Conservation (phyloP, 2,329 filamentous ascomycete species). For the Macrophomina phaseolina region DNA sequence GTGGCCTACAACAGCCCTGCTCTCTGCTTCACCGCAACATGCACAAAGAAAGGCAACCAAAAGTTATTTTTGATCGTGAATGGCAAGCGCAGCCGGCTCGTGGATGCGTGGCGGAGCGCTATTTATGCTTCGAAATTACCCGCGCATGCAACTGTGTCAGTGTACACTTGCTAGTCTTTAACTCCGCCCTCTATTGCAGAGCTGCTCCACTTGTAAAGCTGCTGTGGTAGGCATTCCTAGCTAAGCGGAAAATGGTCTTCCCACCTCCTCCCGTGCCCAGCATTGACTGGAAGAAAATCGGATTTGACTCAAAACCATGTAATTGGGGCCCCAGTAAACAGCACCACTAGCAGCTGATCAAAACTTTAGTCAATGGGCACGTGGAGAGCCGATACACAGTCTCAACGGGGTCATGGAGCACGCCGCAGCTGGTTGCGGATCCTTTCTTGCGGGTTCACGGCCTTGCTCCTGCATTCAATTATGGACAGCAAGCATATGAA, state of each 20-base stretch:
- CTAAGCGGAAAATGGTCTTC: slow-evolving; percentile 28
- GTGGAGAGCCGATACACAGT: slow-evolving; percentile 31
- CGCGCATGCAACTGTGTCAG: not conserved
- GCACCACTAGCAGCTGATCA: not conserved
- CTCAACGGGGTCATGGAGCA: slow-evolving; percentile 30
- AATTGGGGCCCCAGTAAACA: not conserved
- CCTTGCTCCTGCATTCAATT: slow-evolving; percentile 34
- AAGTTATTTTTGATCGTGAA: slow-evolving; percentile 4
- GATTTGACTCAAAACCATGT: slow-evolving; percentile 26
- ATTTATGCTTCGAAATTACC: not conserved
- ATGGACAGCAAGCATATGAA: slow-evolving; percentile 23
- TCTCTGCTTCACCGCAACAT: not conserved
- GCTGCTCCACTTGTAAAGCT: not conserved
- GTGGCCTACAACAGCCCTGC: not conserved
- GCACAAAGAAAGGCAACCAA: not conserved
- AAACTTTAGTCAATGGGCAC: slow-evolving; percentile 32
- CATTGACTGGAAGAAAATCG: slow-evolving; percentile 31
- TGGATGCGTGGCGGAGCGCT: slow-evolving; percentile 6
- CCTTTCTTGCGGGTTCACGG: slow-evolving; percentile 34
- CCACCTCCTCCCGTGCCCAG: slow-evolving; percentile 29
- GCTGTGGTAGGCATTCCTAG: not conserved
- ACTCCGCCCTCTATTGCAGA: not conserved
- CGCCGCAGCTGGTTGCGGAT: slow-evolving; percentile 31
- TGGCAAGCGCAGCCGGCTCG: not conserved
- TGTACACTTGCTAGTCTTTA: slow-evolving; percentile 4